Evolutionary conservation across 805 yeast genomes (phyloP).

Genomic region (Cyberlindnera sargentensis): DNA sequence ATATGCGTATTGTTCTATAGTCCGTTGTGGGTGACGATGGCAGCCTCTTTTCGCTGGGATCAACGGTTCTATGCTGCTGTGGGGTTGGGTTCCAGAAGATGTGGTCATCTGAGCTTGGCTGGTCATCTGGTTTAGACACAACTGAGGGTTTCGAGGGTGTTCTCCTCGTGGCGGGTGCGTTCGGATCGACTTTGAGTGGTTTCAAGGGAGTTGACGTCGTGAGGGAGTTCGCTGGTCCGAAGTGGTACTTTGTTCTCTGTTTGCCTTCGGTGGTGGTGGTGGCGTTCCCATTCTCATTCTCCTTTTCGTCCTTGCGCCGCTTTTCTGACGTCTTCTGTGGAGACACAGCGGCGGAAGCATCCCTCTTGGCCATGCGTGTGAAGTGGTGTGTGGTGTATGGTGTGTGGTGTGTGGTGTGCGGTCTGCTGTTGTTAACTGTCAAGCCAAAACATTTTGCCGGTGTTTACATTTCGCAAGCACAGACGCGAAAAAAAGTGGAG

Average conservation of each 20-base stretch:
- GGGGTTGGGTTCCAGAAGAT: conserved; percentile 25
- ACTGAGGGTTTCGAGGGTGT: conserved; percentile 5
- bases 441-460: too few relatives aligned
- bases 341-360: not conserved
- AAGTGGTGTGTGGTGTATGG: too few relatives aligned
- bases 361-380: not conserved
- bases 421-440: not conserved
- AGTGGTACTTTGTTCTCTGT: conserved; percentile 7
- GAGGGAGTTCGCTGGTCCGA: conserved; percentile 10
- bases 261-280: conserved; percentile 4
- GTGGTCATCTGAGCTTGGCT: conserved; percentile 22
- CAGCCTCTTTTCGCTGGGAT: conserved; percentile 4
- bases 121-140: conserved; percentile 3
- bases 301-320: conserved; percentile 10
- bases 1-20: conserved; percentile 6
- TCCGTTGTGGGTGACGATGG: conserved; percentile 21
- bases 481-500: not conserved
- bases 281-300: conserved; percentile 1
- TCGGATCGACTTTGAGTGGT: not conserved
- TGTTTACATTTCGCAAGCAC: too few relatives aligned
- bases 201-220: conserved; percentile 5
- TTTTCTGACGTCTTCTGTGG: conserved; percentile 1
- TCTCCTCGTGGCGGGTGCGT: not conserved
- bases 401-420: not conserved
- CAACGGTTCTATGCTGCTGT: conserved; percentile 5